Conservation (phyloP, 495 filamentous ascomycete species). For the Tuber magnatum region DNA sequence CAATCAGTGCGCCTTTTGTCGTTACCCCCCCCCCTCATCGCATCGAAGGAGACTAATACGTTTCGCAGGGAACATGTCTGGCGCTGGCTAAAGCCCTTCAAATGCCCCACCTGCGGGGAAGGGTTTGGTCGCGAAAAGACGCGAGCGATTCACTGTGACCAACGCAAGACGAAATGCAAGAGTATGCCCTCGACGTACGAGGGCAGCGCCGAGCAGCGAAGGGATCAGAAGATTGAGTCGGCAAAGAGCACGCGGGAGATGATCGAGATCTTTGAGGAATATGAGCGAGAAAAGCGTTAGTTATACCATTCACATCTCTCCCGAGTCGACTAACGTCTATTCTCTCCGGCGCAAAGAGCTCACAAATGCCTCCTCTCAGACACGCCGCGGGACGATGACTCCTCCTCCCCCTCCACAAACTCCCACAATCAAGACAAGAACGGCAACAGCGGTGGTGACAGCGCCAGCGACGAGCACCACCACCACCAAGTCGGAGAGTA, state of each 20-base stretch:
- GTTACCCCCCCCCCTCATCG: background rate
- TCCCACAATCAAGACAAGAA: background rate
- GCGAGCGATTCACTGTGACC: slow-evolving; percentile 33
- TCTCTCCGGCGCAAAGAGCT: slow-evolving; percentile 12
- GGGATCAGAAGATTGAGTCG: slow-evolving; percentile 29
- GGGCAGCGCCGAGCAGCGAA: slow-evolving; percentile 23
- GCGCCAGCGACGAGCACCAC: background rate
- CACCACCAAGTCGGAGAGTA: background rate
- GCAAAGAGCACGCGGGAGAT: slow-evolving; percentile 39
- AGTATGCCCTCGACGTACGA: slow-evolving; percentile 23
- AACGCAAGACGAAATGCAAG: slow-evolving; percentile 39
- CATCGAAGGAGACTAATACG: slow-evolving; percentile 12
- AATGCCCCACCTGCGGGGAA: slow-evolving; percentile 32
- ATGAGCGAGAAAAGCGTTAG: slow-evolving; percentile 34
- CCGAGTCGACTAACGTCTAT: slow-evolving; percentile 10
- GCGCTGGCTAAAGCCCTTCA: slow-evolving; percentile 38
- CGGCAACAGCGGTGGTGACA: background rate
- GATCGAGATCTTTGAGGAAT: slow-evolving; percentile 33
- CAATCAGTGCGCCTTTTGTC: background rate
- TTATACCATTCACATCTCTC: background rate
- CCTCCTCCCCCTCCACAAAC: background rate
- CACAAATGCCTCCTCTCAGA: slow-evolving; percentile 10
- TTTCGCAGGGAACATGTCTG: slow-evolving; percentile 38
- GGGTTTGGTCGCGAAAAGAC: slow-evolving; percentile 41
- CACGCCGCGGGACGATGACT: background rate